Evolutionary conservation across 805 yeast genomes (phyloP), one percentile per base, ranked within the genome.

Genomic region (Candida ulmi): DNA sequence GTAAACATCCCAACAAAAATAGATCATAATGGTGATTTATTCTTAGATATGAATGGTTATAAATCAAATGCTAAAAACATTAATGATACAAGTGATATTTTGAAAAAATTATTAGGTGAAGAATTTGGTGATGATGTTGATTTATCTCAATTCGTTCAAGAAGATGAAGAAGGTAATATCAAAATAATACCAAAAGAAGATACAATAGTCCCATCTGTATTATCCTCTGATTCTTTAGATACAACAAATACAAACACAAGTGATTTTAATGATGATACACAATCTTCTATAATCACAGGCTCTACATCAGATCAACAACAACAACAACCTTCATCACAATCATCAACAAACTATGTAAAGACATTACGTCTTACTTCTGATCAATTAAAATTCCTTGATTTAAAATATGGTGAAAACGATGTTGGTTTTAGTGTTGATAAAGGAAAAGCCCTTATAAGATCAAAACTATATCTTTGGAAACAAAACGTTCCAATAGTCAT

Each of bases 21-120:
- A 28, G 95, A 86, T 46, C 81, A 83, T 45, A 85, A 87, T 52
- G 99, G 99, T 11, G 96, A 88, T 55, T 71, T 93, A 50, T 75
- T 88, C 31, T 65, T 93, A 33, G 99, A 93, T 63, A 87, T 91
- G 81, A 95, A 88, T 51, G 99, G 99, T 15, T 93, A 93, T 63
- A 91, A 90, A 62, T 83, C 95, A 26, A 88, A 82, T 51, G 83
- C 80, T 37, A 78, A 80, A 48, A 87, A 83, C 57, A 76, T 84
- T 30, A 80, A 80, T 37, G 80, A 78, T 49, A 77, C 95, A 0
- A 96, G 88, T 57, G 80, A 80, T 37, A 65, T 84, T 28, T 76
- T 93, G 43, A 79, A 78, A 50, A 80, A 82, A 48, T 68, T 90
- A 31, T 68, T 91, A 37, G 67, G 76, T 26, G 93, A 87, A 47